A percentile compares a stretch with the other conserved stretches of the same genome.
phyloP scores from a whole-genome alignment of 2,329 filamentous ascomycete species.

The Arthrinium puccinioides region DNA sequence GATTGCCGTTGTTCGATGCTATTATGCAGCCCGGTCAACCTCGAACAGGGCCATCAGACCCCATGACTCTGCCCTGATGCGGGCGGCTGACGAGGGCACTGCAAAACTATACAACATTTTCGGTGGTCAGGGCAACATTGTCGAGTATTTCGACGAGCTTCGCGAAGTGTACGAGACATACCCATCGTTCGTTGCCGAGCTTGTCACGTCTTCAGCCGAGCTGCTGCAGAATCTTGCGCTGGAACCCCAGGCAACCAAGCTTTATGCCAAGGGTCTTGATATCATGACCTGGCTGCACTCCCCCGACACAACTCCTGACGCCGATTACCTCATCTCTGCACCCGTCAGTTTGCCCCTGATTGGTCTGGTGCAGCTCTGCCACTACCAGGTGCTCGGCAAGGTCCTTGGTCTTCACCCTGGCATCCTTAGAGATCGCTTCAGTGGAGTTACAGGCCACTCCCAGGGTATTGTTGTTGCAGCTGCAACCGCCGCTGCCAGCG shows the following conservation, averaged over 20 bases:
- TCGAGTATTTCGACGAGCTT: constrained; percentile 98
- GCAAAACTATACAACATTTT: constrained; percentile 91
- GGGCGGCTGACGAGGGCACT: constrained; percentile 76
- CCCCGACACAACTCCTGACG: constrained; percentile 82
- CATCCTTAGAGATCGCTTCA: constrained; percentile 74
- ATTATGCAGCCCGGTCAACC: constrained; percentile 83
- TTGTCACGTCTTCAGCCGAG: constrained; percentile 74
- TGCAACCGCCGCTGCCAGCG: constrained; percentile 80
- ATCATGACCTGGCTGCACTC: constrained; percentile 89
- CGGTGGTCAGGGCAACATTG: constrained; percentile 95
- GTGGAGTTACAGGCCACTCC: constrained; percentile 90
- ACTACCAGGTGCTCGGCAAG: constrained; percentile 92
- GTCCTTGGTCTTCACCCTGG: constrained; percentile 85
- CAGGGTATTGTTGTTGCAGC: constrained; percentile 94
- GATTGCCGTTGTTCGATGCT: constrained; percentile 78
- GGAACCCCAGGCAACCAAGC: constrained; percentile 82
- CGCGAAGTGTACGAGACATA: constrained; percentile 88
- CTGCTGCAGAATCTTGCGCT: constrained; percentile 79
- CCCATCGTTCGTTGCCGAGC: constrained; percentile 79
- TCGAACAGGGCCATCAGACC: constrained; percentile 80
- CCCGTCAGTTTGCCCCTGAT: constrained; percentile 95
- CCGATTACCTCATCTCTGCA: constrained; percentile 88
- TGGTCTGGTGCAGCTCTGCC: constrained; percentile 88
- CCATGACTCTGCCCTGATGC: constrained; percentile 87
- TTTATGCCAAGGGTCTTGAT: constrained; percentile 95